These are phyloP conservation scores for Aspergillus sp. DNA, from an alignment of 2,329 filamentous ascomycete species.

Conservation along the genomic window DNA sequence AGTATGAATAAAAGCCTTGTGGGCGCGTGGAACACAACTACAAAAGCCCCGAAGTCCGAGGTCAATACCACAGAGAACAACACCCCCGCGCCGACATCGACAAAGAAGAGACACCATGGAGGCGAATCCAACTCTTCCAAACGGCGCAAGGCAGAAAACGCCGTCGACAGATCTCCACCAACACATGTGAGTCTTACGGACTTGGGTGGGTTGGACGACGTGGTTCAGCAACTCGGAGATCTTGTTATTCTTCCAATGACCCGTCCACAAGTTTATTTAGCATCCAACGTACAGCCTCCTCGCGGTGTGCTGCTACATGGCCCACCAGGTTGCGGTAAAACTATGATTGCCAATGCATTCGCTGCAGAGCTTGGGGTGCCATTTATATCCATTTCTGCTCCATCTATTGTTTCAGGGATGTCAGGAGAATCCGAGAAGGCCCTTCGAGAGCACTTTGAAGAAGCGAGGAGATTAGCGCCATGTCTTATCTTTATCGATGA, in stretches of 20 bases:
- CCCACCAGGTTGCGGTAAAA: slow-evolving; percentile 84
- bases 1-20: slow-evolving; percentile 67
- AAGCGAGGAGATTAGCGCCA: slow-evolving; percentile 80
- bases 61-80: slow-evolving; percentile 23
- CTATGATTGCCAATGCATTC: slow-evolving; percentile 76
- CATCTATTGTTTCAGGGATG: slow-evolving; percentile 80
- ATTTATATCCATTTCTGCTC: slow-evolving; percentile 79
- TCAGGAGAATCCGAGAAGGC: slow-evolving; percentile 88
- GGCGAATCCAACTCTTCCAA: slow-evolving; percentile 65
- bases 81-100: slow-evolving; percentile 32
- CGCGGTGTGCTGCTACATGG: slow-evolving; percentile 78
- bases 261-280: slow-evolving; percentile 63
- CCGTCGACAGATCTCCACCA: slow-evolving; percentile 64
- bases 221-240: slow-evolving; percentile 68
- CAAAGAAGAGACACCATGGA: slow-evolving; percentile 61
- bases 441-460: slow-evolving; percentile 80
- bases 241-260: slow-evolving; percentile 72
- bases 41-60: slow-evolving; percentile 35
- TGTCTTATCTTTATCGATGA: slow-evolving; percentile 91
- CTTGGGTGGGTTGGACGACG: slow-evolving; percentile 72
- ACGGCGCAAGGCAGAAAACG: slow-evolving; percentile 58
- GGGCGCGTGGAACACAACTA: slow-evolving; percentile 54
- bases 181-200: slow-evolving; percentile 68
- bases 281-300: slow-evolving; percentile 67
- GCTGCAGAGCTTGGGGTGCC: slow-evolving; percentile 73